Evolutionary conservation across 257 asterid species (phyloP).

Genomic region (Nemophila menziesii): DNA sequence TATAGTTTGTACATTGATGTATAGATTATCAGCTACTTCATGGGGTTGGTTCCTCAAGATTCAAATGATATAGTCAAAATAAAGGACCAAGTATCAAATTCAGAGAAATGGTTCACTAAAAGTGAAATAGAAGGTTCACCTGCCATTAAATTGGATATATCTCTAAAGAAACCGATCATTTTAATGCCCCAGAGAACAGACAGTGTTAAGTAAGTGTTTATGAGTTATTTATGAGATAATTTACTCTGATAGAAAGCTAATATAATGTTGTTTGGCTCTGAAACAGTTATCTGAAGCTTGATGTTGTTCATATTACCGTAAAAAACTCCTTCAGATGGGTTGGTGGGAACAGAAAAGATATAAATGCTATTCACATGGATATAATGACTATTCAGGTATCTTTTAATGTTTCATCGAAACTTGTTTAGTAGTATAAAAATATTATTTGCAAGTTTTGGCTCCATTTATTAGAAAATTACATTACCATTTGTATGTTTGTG

Average conservation of each 20-base stretch:
- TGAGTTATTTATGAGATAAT: not conserved
- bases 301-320: constrained; percentile 92
- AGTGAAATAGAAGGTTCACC: constrained; percentile 94
- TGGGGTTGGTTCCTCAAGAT: constrained; percentile 82
- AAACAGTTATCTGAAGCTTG: constrained; percentile 92
- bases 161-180: constrained; percentile 87
- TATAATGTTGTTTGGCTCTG: constrained; percentile 5
- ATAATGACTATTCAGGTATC: constrained; percentile 51
- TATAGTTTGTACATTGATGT: constrained; percentile 13
- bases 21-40: constrained; percentile 77
- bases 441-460: not conserved
- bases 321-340: constrained; percentile 76
- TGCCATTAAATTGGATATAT: constrained; percentile 77
- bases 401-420: not conserved
- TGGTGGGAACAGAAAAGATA: constrained; percentile 57
- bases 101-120: constrained; percentile 63
- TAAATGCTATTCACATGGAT: constrained; percentile 78
- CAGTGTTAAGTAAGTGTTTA: constrained; percentile 62
- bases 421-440: not conserved
- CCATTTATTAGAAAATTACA: not conserved
- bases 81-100: constrained; percentile 72
- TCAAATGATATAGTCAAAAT: constrained; percentile 61
- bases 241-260: not conserved
- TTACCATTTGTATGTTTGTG: constrained; percentile 3
- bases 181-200: constrained; percentile 83